Base-by-base conservation (phyloP, 2,329 filamentous ascomycete species). In the Bertia moriformis region DNA sequence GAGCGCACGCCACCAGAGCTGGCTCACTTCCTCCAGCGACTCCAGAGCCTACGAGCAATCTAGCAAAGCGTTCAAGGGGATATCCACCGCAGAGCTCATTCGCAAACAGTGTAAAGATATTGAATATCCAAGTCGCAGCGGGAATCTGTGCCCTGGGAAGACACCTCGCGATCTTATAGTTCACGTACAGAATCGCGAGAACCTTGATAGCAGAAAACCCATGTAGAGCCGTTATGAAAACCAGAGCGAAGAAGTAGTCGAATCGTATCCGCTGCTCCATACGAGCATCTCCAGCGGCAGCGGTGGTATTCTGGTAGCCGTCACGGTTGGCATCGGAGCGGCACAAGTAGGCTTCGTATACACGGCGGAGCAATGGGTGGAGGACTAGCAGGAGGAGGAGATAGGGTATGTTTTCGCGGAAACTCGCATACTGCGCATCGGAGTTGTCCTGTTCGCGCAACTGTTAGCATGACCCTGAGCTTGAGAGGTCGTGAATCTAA, bases 11-110 rank as follows among this genome's bases (percentile, higher is more conserved):
- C 22, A 72, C 62, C 29, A 78, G 52, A 2, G 55, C 42, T 4
- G 64, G 60, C 14, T 63, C 60, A 7, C 65, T 55, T 1, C 62
- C 58, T 1, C 57, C 47, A 17, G 57, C 49, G 7, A 58, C 52
- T n/a, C n/a, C n/a, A 17, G 55, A 42, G 1, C 49, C 41, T 19
- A 52, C 51, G 29, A 82, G 53, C 37, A 69, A 55, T 33, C 60
- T 57, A 2, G 78, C 74, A 4, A 93, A 66, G 17, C 66, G 63
- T 13, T 68, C 71, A 44, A 86, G 81, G 33, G 55, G 76, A 54
- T 93, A 98, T 3, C 91, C 91, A 37, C 71, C 62, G 39, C 67
- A 77, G 4, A 95, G 60, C 57, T 98, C 91, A 52, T 98, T 98
- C 39, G 85, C 78, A 52, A 98, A 96, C 24, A 98, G 63, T 3